These are phyloP conservation scores for Andrographis paniculata DNA, from an alignment of 305 asterid genomes.

Conservation along the genomic window DNA sequence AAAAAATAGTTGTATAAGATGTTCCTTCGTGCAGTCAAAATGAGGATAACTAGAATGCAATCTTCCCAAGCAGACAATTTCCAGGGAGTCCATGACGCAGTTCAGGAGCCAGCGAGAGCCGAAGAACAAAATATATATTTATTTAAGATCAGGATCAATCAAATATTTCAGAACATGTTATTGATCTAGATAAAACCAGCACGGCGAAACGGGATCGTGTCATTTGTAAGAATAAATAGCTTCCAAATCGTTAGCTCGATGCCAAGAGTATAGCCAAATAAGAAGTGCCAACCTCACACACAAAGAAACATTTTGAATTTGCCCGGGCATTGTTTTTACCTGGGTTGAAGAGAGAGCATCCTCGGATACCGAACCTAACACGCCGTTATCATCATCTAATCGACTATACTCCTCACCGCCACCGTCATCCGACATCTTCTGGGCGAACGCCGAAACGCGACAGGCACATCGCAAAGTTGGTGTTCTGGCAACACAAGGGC, in stretches of 20 bases:
- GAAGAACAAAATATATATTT: too few relatives aligned
- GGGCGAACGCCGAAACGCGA: constrained; percentile 32
- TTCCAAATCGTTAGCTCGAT: too few relatives aligned
- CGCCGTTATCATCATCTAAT: constrained; percentile 25
- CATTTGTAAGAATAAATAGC: too few relatives aligned
- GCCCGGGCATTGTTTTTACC: constrained; percentile 27
- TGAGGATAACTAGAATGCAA: background rate
- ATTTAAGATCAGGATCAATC: background rate
- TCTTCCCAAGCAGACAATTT: background rate
- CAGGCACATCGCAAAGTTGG: constrained; percentile 23
- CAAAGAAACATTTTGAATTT: too few relatives aligned
- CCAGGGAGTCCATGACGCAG: too few relatives aligned
- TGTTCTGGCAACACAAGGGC: constrained; percentile 15
- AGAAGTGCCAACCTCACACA: too few relatives aligned
- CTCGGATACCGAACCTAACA: constrained; percentile 28
- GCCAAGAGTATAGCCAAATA: too few relatives aligned
- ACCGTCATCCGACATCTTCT: constrained; percentile 31
- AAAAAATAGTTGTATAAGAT: background rate
- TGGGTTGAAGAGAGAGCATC: constrained; percentile 28
- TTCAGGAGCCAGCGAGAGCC: too few relatives aligned
- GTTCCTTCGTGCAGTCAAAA: background rate
- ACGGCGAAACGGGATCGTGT: too few relatives aligned
- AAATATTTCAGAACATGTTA: background rate
- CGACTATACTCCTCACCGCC: constrained; percentile 28
- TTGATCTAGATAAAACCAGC: constrained; percentile 2